These are phyloP conservation scores for Plantago coronopus DNA, from an alignment of 305 asterid species.

Conservation along the genomic window DNA sequence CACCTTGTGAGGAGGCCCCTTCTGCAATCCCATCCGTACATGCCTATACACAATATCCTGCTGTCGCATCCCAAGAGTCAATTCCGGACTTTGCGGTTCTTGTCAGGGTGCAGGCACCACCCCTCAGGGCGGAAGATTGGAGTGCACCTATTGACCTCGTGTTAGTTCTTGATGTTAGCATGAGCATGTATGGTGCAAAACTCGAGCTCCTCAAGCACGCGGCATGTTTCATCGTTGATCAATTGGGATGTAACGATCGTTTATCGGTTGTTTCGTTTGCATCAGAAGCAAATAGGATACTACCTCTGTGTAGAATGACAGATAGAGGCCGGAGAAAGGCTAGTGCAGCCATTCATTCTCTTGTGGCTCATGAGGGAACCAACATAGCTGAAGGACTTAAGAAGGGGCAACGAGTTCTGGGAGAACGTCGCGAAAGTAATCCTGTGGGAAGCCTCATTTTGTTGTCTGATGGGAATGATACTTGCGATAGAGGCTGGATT, in stretches of 20 bases:
- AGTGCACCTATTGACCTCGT: conserved; percentile 25
- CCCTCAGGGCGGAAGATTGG: conserved; percentile 2
- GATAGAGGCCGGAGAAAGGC: not conserved
- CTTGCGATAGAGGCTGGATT: not conserved
- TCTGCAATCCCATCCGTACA: too few relatives aligned
- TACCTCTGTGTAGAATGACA: not conserved
- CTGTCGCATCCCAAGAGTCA: conserved; percentile 8
- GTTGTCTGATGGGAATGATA: conserved; percentile 6
- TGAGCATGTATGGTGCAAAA: conserved; percentile 23
- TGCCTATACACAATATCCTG: not conserved
- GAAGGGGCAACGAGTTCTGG: conserved; percentile 4
- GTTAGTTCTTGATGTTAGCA: conserved; percentile 24
- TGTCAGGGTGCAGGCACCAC: conserved; percentile 18
- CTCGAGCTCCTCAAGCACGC: conserved; percentile 28
- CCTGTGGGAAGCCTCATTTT: not conserved
- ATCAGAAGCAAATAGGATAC: not conserved
- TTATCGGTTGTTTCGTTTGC: not conserved
- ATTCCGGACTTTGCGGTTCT: conserved; percentile 20
- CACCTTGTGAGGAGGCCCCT: too few relatives aligned
- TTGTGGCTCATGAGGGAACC: not conserved
- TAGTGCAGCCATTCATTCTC: not conserved
- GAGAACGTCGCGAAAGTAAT: conserved; percentile 2
- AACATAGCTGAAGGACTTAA: conserved; percentile 3
- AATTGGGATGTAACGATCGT: not conserved
- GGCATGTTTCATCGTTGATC: conserved; percentile 31